phyloP scores from a whole-genome alignment of 1,284 basidiomycete genomes.

The Leccinum angustisporum region DNA sequence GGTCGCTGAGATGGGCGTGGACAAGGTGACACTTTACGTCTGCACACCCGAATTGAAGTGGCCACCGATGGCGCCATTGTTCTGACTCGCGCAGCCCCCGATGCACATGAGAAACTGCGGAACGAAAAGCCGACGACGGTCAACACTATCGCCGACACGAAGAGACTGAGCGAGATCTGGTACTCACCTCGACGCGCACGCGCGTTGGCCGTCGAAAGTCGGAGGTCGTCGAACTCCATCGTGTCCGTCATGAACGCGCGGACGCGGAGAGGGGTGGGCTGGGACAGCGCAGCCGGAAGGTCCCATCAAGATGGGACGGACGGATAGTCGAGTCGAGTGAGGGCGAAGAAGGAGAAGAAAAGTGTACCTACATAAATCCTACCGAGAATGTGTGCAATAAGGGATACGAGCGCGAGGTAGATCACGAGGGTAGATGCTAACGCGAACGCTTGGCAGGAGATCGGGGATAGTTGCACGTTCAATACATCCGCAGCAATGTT shows the following conservation, averaged over 20 bases:
- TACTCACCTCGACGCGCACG: constrained; percentile 27
- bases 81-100: constrained; percentile 29
- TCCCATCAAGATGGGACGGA: background rate
- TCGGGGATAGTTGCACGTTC: too few species aligned
- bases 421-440: too few species aligned
- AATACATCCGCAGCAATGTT: too few species aligned
- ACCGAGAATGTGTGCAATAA: too few species aligned
- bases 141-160: background rate
- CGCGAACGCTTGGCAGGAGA: too few species aligned
- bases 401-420: too few species aligned
- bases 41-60: constrained; percentile 35
- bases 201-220: constrained; percentile 25
- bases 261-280: constrained; percentile 23
- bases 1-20: constrained; percentile 33
- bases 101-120: constrained; percentile 36
- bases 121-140: background rate
- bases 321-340: too few species aligned
- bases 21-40: too few species aligned
- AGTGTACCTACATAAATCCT: too few species aligned
- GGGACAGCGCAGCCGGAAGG: constrained; percentile 22
- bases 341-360: too few species aligned
- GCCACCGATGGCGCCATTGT: constrained; percentile 40
- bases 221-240: constrained; percentile 32
- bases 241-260: constrained; percentile 33
- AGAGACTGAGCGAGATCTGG: background rate